Base-by-base conservation (phyloP, 768 basidiomycete species). In the Rhodotorula paludigena region DNA sequence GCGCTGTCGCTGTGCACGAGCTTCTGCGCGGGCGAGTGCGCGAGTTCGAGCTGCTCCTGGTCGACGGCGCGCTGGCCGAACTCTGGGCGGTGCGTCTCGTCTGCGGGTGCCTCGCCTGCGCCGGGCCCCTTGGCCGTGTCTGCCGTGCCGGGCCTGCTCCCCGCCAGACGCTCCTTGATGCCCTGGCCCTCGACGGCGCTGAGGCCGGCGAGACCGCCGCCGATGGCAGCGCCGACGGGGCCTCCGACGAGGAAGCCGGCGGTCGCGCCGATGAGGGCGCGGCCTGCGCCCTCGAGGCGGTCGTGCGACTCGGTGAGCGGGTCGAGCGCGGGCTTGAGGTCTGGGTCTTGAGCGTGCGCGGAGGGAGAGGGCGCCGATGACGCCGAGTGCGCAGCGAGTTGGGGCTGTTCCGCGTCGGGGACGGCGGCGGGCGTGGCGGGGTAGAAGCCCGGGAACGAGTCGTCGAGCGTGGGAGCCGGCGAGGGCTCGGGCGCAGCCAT, bases 171-270 rank as follows among this genome's bases (percentile, higher is more conserved):
- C 11, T 42, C 16, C 16, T 42, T 30, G 65, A 66, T 38, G 30
- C 44, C 53, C 39, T 61, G 54, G 30, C n/a, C 39, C 33, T 60
- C 59, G 39, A 41, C 16, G 38, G 38, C 53, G 14, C 8, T 35
- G 39, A 61, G 28, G 30, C 60, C 59, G 25, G 49, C 60, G 39
- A 61, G 30, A 1, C 47, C 32, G 16, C 39, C 60, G 12, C 25
- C 59, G 20, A 36, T 12, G 28, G 42, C 16, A 0, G 41, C 57
- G 0, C 58, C 64, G 25, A 55, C n/a, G 25, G 45, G n/a, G 1
- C 64, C 64, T 15, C 64, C 64, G 30, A 55, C 56, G 56, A 63
- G 10, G n/a, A 62, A 38, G 15, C 66, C 66, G 5, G 44, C 51
- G 0, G 51, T 57, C 2, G 38, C 57, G 36, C 42, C 60, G 25